A percentile compares a stretch with the other conserved stretches of the same genome.
These are phyloP conservation scores for Tolypocladium amazonense DNA, from an alignment of 2,329 filamentous ascomycete species.

Conservation along the genomic window DNA sequence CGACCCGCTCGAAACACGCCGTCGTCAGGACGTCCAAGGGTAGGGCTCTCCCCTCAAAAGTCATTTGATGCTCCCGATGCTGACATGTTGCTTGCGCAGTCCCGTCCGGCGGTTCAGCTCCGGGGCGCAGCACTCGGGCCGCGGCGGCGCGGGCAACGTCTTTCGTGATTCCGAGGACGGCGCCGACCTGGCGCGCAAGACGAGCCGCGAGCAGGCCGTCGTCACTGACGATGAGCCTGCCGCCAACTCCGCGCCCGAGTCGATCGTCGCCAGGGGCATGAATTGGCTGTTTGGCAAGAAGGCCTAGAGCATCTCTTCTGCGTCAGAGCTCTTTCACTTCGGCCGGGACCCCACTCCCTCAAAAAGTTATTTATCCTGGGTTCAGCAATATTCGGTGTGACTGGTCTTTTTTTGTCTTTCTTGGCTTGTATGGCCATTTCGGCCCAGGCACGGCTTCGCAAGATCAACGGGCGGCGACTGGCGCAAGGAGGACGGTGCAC, in stretches of 20 bases:
- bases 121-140: slow-evolving; percentile 56
- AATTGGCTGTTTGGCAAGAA: slow-evolving; percentile 40
- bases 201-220: slow-evolving; percentile 20
- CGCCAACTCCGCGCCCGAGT: slow-evolving; percentile 5
- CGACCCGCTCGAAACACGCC: slow-evolving; percentile 63
- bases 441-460: not conserved
- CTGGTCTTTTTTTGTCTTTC: not conserved
- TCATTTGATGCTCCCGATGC: slow-evolving; percentile 1
- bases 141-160: slow-evolving; percentile 67
- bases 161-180: slow-evolving; percentile 37
- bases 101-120: slow-evolving; percentile 44
- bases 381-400: not conserved
- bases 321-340: not conserved
- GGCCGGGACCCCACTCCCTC: too few relatives aligned
- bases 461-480: not conserved
- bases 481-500: not conserved
- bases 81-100: slow-evolving; percentile 16
- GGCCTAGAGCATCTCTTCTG: slow-evolving; percentile 16
- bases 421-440: not conserved
- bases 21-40: slow-evolving; percentile 74
- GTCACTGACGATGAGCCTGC: slow-evolving; percentile 14
- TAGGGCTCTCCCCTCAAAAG: slow-evolving; percentile 22
- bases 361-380: not conserved
- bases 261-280: slow-evolving; percentile 31
- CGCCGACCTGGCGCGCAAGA: slow-evolving; percentile 17